Evolutionary conservation across 371 early-diverging fungal genomes (phyloP), one percentile per base, ranked within the genome.

Genomic region (Coemansia linderi): DNA sequence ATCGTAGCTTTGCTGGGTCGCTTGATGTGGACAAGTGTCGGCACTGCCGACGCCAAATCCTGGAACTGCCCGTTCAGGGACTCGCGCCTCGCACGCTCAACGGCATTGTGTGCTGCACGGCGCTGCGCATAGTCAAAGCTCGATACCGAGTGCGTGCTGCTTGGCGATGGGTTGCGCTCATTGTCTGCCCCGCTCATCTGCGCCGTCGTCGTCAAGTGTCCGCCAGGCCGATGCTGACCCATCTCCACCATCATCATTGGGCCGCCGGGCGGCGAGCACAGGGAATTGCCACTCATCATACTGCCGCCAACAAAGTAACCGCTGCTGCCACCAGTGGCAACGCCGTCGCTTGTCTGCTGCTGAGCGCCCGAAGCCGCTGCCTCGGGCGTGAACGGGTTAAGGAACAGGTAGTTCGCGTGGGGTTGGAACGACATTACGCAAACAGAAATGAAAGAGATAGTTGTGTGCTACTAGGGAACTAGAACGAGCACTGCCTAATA

Each of bases 11-110:
- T 92, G 64, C 89, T 89, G 19, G 93, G 93, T 59, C 90, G 84
- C 50, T 89, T 85, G 43, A 91, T 87, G 50, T 88, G 83, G 62
- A 83, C 84, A n/a, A 92, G 86, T n/a, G 90, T 81, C 56, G 92
- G 93, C 24, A 92, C 71, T 19, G 88, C 86, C 73, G 87, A 86
- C 15, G 93, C 93, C 36, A 92, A 83, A 44, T 92, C 90, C 79
- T 89, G 91, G 73, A 92, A 91, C 64, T 88, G 87, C 39, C 81
- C 80, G 72, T 91, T 91, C 36, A 92, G 83, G 10, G 85, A 87
- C 81, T 92, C 93, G 56, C 93, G 86, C 62, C 92, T 84, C 62
- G 91, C 91, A 12, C 93, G 84, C 75, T 92, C 93, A 33, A 91
- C 84, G 13, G 91, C 91, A 71, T 92, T 92, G 75, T 92, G 93